Evolutionary conservation across 2,329 filamentous ascomycete species (phyloP).

Genomic region (Diaporthe amygdali): DNA sequence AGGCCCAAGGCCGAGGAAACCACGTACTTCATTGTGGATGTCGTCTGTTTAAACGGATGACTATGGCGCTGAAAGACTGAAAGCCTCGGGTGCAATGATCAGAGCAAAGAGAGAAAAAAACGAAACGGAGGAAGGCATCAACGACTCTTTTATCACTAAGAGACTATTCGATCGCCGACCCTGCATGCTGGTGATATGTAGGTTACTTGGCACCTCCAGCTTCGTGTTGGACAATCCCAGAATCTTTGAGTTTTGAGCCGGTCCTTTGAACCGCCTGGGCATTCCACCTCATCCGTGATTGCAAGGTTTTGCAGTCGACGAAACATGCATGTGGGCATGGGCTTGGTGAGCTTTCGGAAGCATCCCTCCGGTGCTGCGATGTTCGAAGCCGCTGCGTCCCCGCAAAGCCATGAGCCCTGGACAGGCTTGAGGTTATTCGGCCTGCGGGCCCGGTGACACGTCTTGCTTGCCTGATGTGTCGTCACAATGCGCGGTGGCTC

Average conservation of each 20-base stretch:
- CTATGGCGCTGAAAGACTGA: not conserved
- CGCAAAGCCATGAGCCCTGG: not conserved
- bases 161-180: not conserved
- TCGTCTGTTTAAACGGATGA: not conserved
- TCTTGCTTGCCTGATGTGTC: not conserved
- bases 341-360: not conserved
- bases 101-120: not conserved
- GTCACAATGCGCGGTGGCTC: not conserved
- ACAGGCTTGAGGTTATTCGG: conserved; percentile 10
- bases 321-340: not conserved
- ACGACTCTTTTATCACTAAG: not conserved
- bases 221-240: not conserved
- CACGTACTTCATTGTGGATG: conserved; percentile 5
- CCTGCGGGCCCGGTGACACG: conserved; percentile 3
- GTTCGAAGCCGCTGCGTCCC: not conserved
- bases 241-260: not conserved
- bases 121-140: not conserved
- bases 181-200: not conserved
- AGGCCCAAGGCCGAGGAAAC: conserved; percentile 2
- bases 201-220: not conserved
- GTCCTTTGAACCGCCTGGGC: conserved; percentile 14
- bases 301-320: not conserved
- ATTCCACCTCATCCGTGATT: not conserved
- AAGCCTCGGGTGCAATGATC: too few relatives aligned
- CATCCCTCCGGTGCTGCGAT: not conserved